Base-by-base conservation (phyloP, 148 eudicot genomes). In the Persicaria tinctoria region DNA sequence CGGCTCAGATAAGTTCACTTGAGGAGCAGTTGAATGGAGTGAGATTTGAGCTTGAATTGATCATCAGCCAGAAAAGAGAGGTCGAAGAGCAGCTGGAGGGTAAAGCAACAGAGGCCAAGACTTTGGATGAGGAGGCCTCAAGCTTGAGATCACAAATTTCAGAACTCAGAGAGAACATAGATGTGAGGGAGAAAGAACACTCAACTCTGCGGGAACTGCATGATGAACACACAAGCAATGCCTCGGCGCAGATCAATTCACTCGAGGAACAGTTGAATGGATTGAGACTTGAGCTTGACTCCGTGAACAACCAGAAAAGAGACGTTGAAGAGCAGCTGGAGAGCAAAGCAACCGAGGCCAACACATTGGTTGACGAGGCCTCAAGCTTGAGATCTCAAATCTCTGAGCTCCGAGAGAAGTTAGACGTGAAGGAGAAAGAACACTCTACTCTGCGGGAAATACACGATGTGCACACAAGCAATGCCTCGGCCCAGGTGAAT, bases 61-160 rank as follows among this genome's bases (percentile, higher is more conserved):
- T 32, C 41, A 32, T 32, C 41, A 32, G 12, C 8, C 73, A 48
- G 55, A 71, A 10, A 48, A 71, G 44, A 71, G 74, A 18, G 9
- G 4, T 71, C 7, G 79, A 54, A 78, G 78, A 73, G 62, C 82
- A 84, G 83, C 66, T 84, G 45, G 75, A 81, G 73, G n/a, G 51
- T 48, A 70, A 46, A 70, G 23, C 38, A n/a, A 46, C 53, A 38
- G 71, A 68, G 27, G 49, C 49, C 48, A 68, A 12, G 9, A 57
- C 38, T 17, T 18, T 57, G 38, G 64, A 32, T 6, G 64, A 57
- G 69, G 69, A 38, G n/a, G 46, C 45, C n/a, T 11, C 38, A 12
- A 17, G 38, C 73, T 48, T 70, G 12, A 63, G 46, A 63, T 45
- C 46, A 27, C 16, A 38, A 63, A 27, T 63, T 32, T 63, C 46